phyloP scores from a whole-genome alignment of 2,329 filamentous ascomycete genomes.

The Fusarium euwallaceae region DNA sequence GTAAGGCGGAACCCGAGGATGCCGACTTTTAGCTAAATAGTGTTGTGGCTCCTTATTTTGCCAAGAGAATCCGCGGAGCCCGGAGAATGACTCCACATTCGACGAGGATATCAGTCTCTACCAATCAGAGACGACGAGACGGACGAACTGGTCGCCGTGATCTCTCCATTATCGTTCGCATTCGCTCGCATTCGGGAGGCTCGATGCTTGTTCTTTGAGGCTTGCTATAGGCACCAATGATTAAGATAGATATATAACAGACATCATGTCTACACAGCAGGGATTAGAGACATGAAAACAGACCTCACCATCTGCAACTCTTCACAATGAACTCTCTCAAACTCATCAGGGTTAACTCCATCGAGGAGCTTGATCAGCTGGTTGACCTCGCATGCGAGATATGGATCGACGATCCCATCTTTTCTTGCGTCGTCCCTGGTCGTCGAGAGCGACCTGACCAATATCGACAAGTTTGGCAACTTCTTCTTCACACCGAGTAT shows the following conservation, averaged over 20 bases:
- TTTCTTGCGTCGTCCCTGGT: conserved; percentile 8
- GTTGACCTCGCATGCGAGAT: conserved; percentile 8
- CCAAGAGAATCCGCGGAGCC: not conserved
- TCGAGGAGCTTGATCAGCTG: conserved; percentile 11
- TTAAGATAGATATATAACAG: not conserved
- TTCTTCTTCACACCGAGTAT: conserved; percentile 15
- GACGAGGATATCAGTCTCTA: not conserved
- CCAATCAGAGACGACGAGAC: not conserved
- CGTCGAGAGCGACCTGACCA: conserved; percentile 17
- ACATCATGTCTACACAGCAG: not conserved
- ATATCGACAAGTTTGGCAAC: conserved; percentile 16
- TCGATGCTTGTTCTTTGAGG: not conserved
- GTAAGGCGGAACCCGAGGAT: not conserved
- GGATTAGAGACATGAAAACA: too few species aligned
- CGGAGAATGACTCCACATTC: not conserved
- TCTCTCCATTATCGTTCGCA: not conserved
- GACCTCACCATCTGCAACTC: not conserved
- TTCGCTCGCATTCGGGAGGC: not conserved
- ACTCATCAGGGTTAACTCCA: not conserved
- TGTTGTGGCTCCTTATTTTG: not conserved
- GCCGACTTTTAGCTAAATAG: not conserved
- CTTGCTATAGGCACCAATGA: not conserved
- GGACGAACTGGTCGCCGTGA: not conserved
- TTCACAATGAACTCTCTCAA: not conserved
- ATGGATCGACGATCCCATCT: conserved; percentile 19